Evolutionary conservation across 345 rosid species (phyloP), one percentile per base, ranked within the genome.

Genomic region (Euphorbia peplus): DNA sequence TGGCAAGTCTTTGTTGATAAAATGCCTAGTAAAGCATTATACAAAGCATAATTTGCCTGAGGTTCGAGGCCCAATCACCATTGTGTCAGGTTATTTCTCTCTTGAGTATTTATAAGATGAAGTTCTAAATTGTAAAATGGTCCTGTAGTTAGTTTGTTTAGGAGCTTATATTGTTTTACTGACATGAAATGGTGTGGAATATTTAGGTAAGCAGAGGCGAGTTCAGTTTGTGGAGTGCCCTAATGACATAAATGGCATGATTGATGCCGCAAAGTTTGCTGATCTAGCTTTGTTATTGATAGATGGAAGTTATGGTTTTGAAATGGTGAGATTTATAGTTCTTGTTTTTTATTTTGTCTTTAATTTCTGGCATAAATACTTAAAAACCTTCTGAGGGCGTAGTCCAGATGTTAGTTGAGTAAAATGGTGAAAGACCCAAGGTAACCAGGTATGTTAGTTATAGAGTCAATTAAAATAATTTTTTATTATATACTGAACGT

Each of bases 271-370:
- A 16, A 95, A 95, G 80, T 76, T 77, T 79, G 96, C 97, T 74
- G 97, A 95, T 85, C 74, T 95, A 67, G 97, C 97, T 26, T 55
- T 95, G 73, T 96, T 95, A 64, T 82, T 95, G 64, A 82, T 86
- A 57, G 97, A 91, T 66, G 99, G 93, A 79, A 93, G 99, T 80
- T 93, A 91, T 60, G 97, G 99, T 54, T 95, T 95, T 77, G 99
- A 95, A 85, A 95, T 93, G 96, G 96, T 92, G 72, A 81, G 83
- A 61, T 72, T 32, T 60, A 21, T 48, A 0, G 15, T 28, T 11
- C 14, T 1, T 25, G 37, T 52, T 68, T n/a, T 55, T 13, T 62
- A 18, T 44, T 55, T 59, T 39, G 46, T 26, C 46, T 58, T 51
- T 28, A 12, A 3, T 35, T 8, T 73, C 52, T 24, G 24, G 16